Evolutionary conservation across 73 alveolate species (phyloP).

Genomic region (Blepharisma japonicum): DNA sequence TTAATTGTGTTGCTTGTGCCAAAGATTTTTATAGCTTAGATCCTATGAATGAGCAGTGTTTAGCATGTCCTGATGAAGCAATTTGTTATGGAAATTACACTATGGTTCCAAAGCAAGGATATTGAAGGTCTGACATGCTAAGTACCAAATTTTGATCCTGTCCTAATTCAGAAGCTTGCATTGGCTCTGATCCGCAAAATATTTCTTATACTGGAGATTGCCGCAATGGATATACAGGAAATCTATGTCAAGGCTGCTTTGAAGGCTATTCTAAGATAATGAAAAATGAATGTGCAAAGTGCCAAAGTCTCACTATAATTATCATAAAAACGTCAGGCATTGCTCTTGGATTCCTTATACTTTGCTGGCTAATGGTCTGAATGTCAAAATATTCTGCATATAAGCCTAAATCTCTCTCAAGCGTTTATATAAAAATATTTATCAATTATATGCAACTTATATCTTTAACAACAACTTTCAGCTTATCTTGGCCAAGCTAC

Average conservation of each 20-base stretch:
- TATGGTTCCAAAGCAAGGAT: background rate
- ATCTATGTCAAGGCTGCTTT: slow-evolving; percentile 59
- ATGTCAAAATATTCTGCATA: slow-evolving; percentile 42
- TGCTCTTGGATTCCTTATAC: slow-evolving; percentile 28
- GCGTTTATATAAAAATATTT: slow-evolving; percentile 58
- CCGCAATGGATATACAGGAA: slow-evolving; percentile 55
- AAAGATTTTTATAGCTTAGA: background rate
- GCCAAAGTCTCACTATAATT: slow-evolving; percentile 47
- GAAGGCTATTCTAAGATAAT: slow-evolving; percentile 57
- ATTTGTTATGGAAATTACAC: background rate
- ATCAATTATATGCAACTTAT: slow-evolving; percentile 55
- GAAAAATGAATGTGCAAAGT: slow-evolving; percentile 42
- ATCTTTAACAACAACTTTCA: slow-evolving; percentile 50
- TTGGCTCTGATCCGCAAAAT: too few species aligned
- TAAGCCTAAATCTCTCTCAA: slow-evolving; percentile 33
- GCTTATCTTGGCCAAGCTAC: slow-evolving; percentile 58
- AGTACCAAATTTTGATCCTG: too few species aligned
- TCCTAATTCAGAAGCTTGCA: too few species aligned
- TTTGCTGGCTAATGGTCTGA: slow-evolving; percentile 37
- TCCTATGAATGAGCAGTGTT: background rate
- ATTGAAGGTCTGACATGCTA: background rate
- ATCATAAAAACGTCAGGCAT: slow-evolving; percentile 40
- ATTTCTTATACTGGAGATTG: slow-evolving; percentile 51
- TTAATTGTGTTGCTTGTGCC: background rate
- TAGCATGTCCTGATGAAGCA: slow-evolving; percentile 19